Base-by-base conservation (phyloP, 2,329 filamentous ascomycete species). In the Waltergamsia citrina region DNA sequence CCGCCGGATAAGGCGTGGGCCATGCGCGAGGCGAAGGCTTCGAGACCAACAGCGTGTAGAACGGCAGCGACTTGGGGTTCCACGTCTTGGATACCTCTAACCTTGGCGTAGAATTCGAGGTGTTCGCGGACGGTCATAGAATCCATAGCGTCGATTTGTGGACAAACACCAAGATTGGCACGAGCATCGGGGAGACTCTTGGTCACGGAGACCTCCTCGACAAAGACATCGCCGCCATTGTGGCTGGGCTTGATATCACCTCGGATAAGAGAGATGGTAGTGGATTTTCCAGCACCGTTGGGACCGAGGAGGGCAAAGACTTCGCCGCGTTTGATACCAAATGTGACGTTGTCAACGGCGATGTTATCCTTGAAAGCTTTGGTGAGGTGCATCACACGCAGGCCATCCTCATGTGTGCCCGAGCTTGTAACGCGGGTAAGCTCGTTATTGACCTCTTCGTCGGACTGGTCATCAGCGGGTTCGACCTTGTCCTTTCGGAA, bases 281-380 rank as follows among this genome's bases (percentile, higher is more conserved):
- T 94, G 0, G 81, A 86, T 49, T 95, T 95, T 37, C 88, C 88
- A 2, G 88, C 90, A 17, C 88, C 87, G 50, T 94, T 94, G 12
- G 88, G 87, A 0, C 88, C 88, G 1, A 96, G 71, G 0, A 95
- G 69, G 0, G 87, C 87, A 57, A 94, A 94, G 1, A 94, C 83
- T 52, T 94, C 82, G 32, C 84, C 81, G 32, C 74, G 76, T 12
- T 74, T 72, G 21, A 95, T 81, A 14, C 81, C 81, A 47, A 95
- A 94, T 0, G 81, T 85, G 27, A 93, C 74, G 46, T 94, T 84
- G 45, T 94, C 80, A n/a, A 95, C 86, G 4, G 85, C 88, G 1
- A 78, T 76, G 44, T 81, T 80, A 40, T 69, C 69, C 11, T 77
- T 74, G 44, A 94, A 95, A 0, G 72, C 68, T 55, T 94, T 95